These are phyloP conservation scores for Camellia japonica DNA, from an alignment of 148 eudicot genomes.

Conservation along the genomic window DNA sequence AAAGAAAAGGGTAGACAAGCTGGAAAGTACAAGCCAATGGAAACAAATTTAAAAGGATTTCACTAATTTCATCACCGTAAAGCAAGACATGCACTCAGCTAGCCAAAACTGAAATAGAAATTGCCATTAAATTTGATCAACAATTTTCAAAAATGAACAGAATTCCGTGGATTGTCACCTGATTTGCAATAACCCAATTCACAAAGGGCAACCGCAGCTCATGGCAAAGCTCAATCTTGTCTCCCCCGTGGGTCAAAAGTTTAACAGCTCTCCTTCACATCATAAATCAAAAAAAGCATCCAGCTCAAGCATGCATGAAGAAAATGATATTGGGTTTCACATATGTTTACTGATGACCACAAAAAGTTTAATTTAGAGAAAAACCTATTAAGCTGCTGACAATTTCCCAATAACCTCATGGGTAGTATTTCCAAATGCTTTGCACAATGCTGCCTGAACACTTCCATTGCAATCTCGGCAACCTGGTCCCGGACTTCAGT, in stretches of 20 bases:
- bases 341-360: background rate
- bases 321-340: background rate
- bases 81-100: background rate
- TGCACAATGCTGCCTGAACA: conserved; percentile 76
- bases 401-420: conserved; percentile 64
- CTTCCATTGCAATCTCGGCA: conserved; percentile 50
- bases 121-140: background rate
- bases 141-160: background rate
- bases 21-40: background rate
- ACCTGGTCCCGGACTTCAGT: conserved; percentile 76
- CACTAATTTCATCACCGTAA: background rate
- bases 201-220: conserved; percentile 85
- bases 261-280: conserved; percentile 64
- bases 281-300: conserved; percentile 18
- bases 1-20: background rate
- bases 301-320: conserved; percentile 4
- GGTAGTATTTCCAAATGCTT: conserved; percentile 77
- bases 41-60: background rate
- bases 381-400: conserved; percentile 53
- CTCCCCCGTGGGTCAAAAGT: conserved; percentile 85
- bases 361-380: conserved; percentile 11
- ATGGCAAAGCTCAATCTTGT: conserved; percentile 83
- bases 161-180: conserved; percentile 41
- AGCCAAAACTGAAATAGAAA: background rate
- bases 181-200: conserved; percentile 69